These are phyloP conservation scores for Cucurbitaria berberidis DNA, from an alignment of 2,329 filamentous ascomycete species.

Conservation along the genomic window DNA sequence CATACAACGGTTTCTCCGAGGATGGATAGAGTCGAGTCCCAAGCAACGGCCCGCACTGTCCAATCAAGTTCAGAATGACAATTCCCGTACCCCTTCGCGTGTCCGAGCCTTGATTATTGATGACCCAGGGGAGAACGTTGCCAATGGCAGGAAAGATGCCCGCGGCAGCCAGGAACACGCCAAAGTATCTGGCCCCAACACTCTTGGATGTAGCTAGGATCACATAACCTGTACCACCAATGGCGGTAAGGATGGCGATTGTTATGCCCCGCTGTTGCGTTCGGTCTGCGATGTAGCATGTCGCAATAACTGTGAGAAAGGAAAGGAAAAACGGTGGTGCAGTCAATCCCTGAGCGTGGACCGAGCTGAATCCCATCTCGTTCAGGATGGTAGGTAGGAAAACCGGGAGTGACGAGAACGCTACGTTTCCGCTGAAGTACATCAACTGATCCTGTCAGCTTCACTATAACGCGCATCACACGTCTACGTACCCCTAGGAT, in stretches of 20 bases:
- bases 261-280: conserved; percentile 68
- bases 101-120: conserved; percentile 73
- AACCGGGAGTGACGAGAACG: conserved; percentile 59
- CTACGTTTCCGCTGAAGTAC: conserved; percentile 52
- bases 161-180: conserved; percentile 61
- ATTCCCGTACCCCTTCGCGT: conserved; percentile 71
- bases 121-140: conserved; percentile 73
- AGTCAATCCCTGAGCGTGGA: conserved; percentile 73
- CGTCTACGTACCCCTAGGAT: conserved; percentile 38
- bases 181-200: conserved; percentile 58
- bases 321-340: conserved; percentile 74
- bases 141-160: conserved; percentile 72
- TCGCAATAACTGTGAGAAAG: conserved; percentile 66
- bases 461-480: no score
- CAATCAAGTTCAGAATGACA: conserved; percentile 70
- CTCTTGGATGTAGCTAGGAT: conserved; percentile 65
- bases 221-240: conserved; percentile 68
- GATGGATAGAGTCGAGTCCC: conserved; percentile 46
- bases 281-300: conserved; percentile 70
- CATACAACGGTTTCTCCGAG: conserved; percentile 40
- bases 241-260: conserved; percentile 61
- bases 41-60: conserved; percentile 55
- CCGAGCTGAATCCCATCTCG: conserved; percentile 69
- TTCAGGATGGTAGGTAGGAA: conserved; percentile 53
- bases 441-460: conserved; percentile 31